Percentiles rank a stretch among this genome's conserved stretches.
These are phyloP conservation scores for Coemansia sp. DNA, from an alignment of 192 early-diverging fungal genomes.

Conservation along the genomic window DNA sequence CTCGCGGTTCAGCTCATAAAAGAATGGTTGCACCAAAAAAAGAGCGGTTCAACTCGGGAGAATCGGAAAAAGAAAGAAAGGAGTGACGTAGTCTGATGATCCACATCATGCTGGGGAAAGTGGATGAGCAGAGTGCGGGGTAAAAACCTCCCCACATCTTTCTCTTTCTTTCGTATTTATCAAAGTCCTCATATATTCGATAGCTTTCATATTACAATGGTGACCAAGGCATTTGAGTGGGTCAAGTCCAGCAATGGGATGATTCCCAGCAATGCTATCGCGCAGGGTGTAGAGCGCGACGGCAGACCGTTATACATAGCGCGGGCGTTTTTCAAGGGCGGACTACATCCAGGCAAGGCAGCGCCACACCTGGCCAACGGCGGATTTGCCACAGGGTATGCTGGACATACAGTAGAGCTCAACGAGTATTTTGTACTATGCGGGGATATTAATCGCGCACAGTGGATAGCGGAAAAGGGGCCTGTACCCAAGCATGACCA, in stretches of 20 bases:
- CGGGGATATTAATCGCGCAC: constrained; percentile 56
- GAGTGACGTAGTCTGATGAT: not conserved
- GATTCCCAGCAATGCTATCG: constrained; percentile 45
- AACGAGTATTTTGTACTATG: constrained; percentile 61
- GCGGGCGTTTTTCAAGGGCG: constrained; percentile 57
- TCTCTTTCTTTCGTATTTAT: not conserved
- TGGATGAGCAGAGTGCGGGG: not conserved
- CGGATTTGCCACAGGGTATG: constrained; percentile 56
- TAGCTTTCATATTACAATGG: not conserved
- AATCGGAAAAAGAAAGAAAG: not conserved
- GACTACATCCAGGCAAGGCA: constrained; percentile 55
- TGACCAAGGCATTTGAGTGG: constrained; percentile 22
- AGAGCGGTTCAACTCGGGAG: not conserved
- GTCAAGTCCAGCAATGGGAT: constrained; percentile 24
- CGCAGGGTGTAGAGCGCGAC: constrained; percentile 58
- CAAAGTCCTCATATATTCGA: no score
- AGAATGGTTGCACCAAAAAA: no score
- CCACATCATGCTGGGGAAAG: not conserved
- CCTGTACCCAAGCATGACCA: constrained; percentile 11
- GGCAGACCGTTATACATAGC: constrained; percentile 59
- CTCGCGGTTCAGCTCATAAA: no score
- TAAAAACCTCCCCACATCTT: not conserved
- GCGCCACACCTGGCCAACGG: constrained; percentile 50
- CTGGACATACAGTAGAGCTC: constrained; percentile 49
- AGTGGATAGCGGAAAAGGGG: constrained; percentile 54